Percentiles rank a stretch among this genome's conserved stretches.
phyloP scores from a whole-genome alignment of 1,284 basidiomycete species.

The Paramarasmius palmivorus region DNA sequence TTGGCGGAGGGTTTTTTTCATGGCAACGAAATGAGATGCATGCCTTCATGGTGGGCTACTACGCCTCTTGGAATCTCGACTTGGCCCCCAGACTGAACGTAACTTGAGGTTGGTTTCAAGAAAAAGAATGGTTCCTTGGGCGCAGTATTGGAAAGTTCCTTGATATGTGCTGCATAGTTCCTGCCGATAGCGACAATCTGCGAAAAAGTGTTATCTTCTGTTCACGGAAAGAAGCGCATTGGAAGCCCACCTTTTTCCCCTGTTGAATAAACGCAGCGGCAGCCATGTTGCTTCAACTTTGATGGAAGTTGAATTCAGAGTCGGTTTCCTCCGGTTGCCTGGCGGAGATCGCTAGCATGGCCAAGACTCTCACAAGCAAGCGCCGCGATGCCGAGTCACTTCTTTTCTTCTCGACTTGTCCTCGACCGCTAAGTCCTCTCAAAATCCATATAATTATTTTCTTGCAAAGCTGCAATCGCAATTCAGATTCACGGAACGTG shows the following conservation, averaged over 20 bases:
- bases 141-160: conserved; percentile 87
- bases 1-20: neutral
- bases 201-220: neutral
- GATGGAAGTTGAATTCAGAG: too few relatives aligned
- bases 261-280: neutral
- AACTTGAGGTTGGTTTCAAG: conserved; percentile 93
- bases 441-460: too few relatives aligned
- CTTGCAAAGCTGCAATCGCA: too few relatives aligned
- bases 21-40: neutral
- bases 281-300: neutral
- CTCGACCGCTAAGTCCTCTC: too few relatives aligned
- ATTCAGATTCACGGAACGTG: too few relatives aligned
- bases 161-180: conserved; percentile 85
- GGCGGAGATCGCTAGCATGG: neutral
- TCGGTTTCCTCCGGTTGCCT: neutral
- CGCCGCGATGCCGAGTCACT: too few relatives aligned
- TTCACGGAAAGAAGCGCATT: neutral
- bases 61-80: conserved; percentile 89
- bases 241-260: conserved; percentile 3
- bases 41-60: conserved; percentile 90
- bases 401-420: too few relatives aligned
- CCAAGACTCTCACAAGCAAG: too few relatives aligned
- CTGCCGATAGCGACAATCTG: conserved; percentile 91
- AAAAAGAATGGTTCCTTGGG: conserved; percentile 99
- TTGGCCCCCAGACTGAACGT: conserved; percentile 73